These are phyloP conservation scores for Stenogyne calaminthoides DNA, from an alignment of 305 asterid genomes.

Conservation along the genomic window DNA sequence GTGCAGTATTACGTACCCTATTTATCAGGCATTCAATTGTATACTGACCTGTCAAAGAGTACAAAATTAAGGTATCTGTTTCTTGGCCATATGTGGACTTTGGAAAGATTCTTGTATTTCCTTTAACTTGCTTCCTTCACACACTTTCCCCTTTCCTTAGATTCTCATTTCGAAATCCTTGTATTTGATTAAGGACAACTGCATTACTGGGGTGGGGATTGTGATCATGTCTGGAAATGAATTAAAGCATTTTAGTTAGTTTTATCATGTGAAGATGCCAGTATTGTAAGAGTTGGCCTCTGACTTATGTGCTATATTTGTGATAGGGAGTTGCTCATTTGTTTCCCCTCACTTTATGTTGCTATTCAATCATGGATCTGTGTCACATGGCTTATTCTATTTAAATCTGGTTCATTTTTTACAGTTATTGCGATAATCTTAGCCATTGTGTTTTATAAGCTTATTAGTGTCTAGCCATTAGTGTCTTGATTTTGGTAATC, in stretches of 20 bases:
- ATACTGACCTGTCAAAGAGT: slow-evolving; percentile 66
- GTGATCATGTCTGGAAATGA: background rate
- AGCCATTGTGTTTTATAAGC: too few relatives aligned
- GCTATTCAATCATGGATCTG: background rate
- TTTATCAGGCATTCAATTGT: slow-evolving; percentile 90
- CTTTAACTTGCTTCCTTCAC: too few relatives aligned
- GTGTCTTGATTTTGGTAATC: background rate
- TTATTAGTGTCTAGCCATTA: too few relatives aligned
- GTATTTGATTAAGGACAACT: slow-evolving; percentile 1
- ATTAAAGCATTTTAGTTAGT: slow-evolving; percentile 7
- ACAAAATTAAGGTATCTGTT: slow-evolving; percentile 64
- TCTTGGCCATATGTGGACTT: slow-evolving; percentile 17
- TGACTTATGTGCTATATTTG: slow-evolving; percentile 6
- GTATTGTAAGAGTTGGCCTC: background rate
- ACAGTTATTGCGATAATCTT: too few relatives aligned
- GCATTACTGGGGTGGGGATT: background rate
- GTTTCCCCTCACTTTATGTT: slow-evolving; percentile 9
- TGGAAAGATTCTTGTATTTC: background rate
- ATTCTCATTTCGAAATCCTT: too few relatives aligned
- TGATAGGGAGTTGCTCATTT: background rate
- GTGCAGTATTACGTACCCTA: slow-evolving; percentile 95
- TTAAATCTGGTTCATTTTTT: background rate
- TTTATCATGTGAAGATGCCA: background rate
- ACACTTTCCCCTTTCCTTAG: too few relatives aligned
- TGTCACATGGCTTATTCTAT: background rate